Evolutionary conservation across 1,139 yeast species (phyloP).

Genomic region (Candida pseudocylindracea): DNA sequence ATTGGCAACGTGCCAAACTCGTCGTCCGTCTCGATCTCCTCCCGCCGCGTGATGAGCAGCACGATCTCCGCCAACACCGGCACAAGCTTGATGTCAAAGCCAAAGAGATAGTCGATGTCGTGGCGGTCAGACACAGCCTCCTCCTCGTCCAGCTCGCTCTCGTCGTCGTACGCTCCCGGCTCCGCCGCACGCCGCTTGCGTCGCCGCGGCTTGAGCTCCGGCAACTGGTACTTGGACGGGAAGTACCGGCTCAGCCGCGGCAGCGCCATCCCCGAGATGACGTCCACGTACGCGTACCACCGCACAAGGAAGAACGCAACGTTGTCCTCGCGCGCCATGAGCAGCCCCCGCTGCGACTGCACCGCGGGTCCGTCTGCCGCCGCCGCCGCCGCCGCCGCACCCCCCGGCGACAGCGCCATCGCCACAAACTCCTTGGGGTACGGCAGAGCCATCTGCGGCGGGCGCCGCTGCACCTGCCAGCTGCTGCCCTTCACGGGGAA

Average conservation of each 20-base stretch:
- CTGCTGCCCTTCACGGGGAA: background rate
- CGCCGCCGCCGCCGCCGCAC: background rate
- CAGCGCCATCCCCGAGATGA: constrained; percentile 29
- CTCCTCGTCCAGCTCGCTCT: background rate
- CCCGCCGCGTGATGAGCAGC: constrained; percentile 12
- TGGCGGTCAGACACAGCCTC: constrained; percentile 9
- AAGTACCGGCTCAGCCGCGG: background rate
- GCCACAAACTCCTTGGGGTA: no score
- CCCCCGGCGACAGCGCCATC: no score
- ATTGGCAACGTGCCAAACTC: constrained; percentile 9
- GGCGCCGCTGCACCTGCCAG: background rate
- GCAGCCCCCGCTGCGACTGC: no score
- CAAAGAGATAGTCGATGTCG: constrained; percentile 33
- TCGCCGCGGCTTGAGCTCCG: no score
- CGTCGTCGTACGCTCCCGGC: background rate
- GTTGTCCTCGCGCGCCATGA: constrained; percentile 10
- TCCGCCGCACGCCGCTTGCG: no score
- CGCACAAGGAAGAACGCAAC: constrained; percentile 38
- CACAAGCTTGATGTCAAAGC: constrained; percentile 31
- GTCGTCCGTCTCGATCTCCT: constrained; percentile 2
- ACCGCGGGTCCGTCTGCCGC: background rate
- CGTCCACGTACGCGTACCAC: constrained; percentile 55
- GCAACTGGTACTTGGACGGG: background rate
- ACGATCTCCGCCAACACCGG: constrained; percentile 25
- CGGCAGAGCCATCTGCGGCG: no score